Evolutionary conservation across 2,329 filamentous ascomycete species (phyloP).

Genomic region (Mycogone perniciosa): DNA sequence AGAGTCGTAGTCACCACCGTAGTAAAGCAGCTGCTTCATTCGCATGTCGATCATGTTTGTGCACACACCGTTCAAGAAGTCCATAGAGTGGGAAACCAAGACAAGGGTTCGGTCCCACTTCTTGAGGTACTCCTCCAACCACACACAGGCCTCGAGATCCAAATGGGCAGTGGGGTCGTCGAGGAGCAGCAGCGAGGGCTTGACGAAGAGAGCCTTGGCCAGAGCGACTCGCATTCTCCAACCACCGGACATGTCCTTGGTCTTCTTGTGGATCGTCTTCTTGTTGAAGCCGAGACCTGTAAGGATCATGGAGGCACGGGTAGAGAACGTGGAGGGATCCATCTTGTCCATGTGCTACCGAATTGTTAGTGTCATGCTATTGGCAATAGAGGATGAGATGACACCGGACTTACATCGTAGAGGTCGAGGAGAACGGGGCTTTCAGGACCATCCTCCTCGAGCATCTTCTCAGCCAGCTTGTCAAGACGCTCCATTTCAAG

Average conservation of each 20-base stretch:
- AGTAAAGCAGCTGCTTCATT: slow-evolving; percentile 81
- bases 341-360: slow-evolving; percentile 90
- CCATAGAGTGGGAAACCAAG: slow-evolving; percentile 94
- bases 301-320: slow-evolving; percentile 89
- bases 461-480: slow-evolving; percentile 77
- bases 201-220: slow-evolving; percentile 96
- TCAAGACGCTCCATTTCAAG: slow-evolving; percentile 88
- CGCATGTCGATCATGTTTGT: slow-evolving; percentile 99
- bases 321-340: slow-evolving; percentile 96
- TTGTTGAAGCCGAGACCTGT: slow-evolving; percentile 99
- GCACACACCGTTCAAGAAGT: slow-evolving; percentile 99
- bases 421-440: slow-evolving; percentile 85
- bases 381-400: slow-evolving; percentile 7
- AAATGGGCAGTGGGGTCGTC: slow-evolving; percentile 98
- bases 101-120: slow-evolving; percentile 98
- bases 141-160: slow-evolving; percentile 98
- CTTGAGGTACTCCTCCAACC: slow-evolving; percentile 99
- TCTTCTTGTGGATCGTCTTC: slow-evolving; percentile 95
- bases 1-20: slow-evolving; percentile 99
- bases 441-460: slow-evolving; percentile 90
- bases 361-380: slow-evolving; percentile 15
- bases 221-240: slow-evolving; percentile 99
- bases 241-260: slow-evolving; percentile 99
- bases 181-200: slow-evolving; percentile 89
- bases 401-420: slow-evolving; percentile 67